phyloP scores from a whole-genome alignment of 805 yeast species.

The Kodamaea neixiangensis region DNA sequence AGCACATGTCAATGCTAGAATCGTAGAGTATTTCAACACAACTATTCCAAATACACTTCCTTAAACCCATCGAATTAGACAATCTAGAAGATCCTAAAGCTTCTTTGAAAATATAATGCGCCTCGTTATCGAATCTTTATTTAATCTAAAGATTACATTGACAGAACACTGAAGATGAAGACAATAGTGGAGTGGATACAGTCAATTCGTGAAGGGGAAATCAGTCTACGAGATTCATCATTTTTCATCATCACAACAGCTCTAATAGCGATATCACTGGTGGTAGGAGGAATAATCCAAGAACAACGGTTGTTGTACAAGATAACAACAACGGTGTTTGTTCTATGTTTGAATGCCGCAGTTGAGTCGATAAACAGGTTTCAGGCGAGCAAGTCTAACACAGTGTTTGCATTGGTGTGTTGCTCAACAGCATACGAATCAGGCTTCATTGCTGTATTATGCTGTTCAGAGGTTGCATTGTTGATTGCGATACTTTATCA shows the following conservation, averaged over 20 bases:
- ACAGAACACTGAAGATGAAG: neutral
- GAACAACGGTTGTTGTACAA: neutral
- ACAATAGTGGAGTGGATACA: neutral
- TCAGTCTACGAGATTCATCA: neutral
- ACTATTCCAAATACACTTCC: no score
- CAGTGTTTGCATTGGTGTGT: neutral
- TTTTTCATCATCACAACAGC: neutral
- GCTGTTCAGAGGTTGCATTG: neutral
- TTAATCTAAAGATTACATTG: neutral
- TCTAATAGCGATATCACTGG: neutral
- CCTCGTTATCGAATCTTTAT: neutral
- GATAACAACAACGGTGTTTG: neutral
- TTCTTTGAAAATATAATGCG: neutral
- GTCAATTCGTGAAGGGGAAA: neutral
- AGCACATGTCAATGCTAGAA: no score
- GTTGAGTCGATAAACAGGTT: neutral
- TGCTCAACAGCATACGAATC: neutral
- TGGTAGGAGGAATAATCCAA: neutral
- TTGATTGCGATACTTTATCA: neutral
- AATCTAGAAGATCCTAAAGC: neutral
- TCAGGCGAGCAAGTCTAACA: neutral
- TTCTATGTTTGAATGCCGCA: neutral
- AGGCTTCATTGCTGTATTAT: neutral
- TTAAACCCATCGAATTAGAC: no score
- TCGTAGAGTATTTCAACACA: neutral